These are phyloP conservation scores for Scortechinia acanthostroma DNA, from an alignment of 2,329 filamentous ascomycete species.

Conservation along the genomic window DNA sequence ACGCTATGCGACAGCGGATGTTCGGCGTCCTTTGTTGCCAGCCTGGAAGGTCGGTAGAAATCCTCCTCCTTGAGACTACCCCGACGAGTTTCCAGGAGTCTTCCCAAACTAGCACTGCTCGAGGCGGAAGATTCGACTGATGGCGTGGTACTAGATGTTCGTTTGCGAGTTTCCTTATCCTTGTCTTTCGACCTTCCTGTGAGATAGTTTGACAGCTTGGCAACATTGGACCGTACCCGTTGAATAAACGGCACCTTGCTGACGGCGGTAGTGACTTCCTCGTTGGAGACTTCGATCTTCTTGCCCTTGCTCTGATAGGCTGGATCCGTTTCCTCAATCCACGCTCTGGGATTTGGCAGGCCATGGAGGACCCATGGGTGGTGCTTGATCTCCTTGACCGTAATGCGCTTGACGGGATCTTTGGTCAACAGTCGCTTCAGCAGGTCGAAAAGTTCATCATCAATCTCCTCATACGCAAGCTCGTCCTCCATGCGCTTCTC, in stretches of 20 bases:
- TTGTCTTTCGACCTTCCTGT: not conserved
- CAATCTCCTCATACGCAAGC: conserved; percentile 47
- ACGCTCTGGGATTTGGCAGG: conserved; percentile 44
- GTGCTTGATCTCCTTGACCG: conserved; percentile 58
- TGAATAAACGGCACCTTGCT: conserved; percentile 56
- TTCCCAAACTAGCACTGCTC: not conserved
- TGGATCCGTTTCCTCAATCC: conserved; percentile 63
- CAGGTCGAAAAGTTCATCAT: conserved; percentile 53
- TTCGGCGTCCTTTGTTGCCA: too few species aligned
- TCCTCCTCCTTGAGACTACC: not conserved
- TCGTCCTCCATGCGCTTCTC: not conserved
- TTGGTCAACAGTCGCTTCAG: conserved; percentile 52
- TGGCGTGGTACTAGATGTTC: not conserved
- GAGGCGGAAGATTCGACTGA: not conserved
- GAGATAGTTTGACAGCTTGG: conserved; percentile 5
- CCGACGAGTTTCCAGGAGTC: not conserved
- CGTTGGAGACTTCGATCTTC: conserved; percentile 60
- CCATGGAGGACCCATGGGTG: conserved; percentile 60
- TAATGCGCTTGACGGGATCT: conserved; percentile 56
- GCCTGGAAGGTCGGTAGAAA: too few species aligned
- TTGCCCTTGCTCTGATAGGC: conserved; percentile 47
- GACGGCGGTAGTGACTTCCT: conserved; percentile 60
- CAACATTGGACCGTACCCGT: conserved; percentile 45
- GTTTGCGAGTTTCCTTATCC: not conserved
- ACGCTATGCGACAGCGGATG: not conserved